These are phyloP conservation scores for Aspergillus latus DNA, from an alignment of 2,329 filamentous ascomycete genomes.

Conservation along the genomic window DNA sequence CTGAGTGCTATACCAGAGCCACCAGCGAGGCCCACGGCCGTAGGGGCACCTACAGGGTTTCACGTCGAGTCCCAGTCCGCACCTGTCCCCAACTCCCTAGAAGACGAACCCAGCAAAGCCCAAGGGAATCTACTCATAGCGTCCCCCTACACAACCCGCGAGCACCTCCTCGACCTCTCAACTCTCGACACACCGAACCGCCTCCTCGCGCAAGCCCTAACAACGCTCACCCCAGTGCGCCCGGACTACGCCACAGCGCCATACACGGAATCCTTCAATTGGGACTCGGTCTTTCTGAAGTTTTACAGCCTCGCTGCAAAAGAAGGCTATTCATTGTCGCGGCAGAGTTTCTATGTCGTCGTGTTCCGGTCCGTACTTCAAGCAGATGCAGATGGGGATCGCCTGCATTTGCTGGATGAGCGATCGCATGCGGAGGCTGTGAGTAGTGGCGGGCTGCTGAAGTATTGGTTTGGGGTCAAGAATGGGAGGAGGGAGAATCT, in stretches of 20 bases:
- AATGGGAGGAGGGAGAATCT: constrained; percentile 72
- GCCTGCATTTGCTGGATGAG: constrained; percentile 72
- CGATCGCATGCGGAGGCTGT: constrained; percentile 78
- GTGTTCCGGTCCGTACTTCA: constrained; percentile 76
- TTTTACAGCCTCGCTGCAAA: constrained; percentile 54
- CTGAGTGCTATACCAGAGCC: constrained; percentile 7
- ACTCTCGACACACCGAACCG: constrained; percentile 65
- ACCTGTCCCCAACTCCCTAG: constrained; percentile 5
- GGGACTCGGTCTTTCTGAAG: constrained; percentile 61
- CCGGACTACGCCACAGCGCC: constrained; percentile 73
- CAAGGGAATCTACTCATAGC: constrained; percentile 47
- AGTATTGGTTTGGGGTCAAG: constrained; percentile 87
- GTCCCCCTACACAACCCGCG: constrained; percentile 71
- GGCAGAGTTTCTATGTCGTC: constrained; percentile 75
- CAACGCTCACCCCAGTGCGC: constrained; percentile 60
- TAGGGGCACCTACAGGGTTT: not conserved
- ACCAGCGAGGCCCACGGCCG: not conserved
- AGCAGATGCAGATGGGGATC: constrained; percentile 63
- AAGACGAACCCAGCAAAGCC: constrained; percentile 1
- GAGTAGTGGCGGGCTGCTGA: constrained; percentile 75
- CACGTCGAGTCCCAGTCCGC: not conserved
- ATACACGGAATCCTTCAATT: constrained; percentile 77
- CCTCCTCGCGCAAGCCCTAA: constrained; percentile 71
- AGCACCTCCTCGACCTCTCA: constrained; percentile 71
- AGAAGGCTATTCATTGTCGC: constrained; percentile 57